Evolutionary conservation across 495 filamentous ascomycete genomes (phyloP).

Genomic region (Penicillium desertorum): DNA sequence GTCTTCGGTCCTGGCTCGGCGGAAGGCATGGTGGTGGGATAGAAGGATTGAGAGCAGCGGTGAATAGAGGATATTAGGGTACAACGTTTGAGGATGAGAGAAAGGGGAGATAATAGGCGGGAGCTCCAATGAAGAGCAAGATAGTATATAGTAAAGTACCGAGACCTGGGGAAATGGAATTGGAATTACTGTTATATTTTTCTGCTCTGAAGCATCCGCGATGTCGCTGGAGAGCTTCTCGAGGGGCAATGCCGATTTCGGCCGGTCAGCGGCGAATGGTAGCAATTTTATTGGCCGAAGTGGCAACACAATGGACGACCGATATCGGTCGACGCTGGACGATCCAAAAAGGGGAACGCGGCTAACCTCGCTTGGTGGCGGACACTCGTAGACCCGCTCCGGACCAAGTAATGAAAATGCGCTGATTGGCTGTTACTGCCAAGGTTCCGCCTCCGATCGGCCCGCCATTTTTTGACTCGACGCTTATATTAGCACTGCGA

Average conservation of each 20-base stretch:
- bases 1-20: conserved; percentile 77
- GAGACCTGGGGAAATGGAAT: conserved; percentile 18
- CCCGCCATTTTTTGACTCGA: conserved; percentile 5
- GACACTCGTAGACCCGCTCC: conserved; percentile 13
- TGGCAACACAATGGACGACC: conserved; percentile 12
- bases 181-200: conserved; percentile 32
- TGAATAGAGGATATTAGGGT: conserved; percentile 5
- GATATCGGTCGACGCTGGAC: conserved; percentile 20
- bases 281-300: conserved; percentile 29
- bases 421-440: conserved; percentile 19
- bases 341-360: conserved; percentile 19
- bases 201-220: conserved; percentile 28
- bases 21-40: conserved; percentile 66
- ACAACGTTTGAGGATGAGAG: not conserved
- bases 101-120: conserved; percentile 1
- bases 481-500: not conserved
- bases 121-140: conserved; percentile 13
- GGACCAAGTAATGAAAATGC: conserved; percentile 14
- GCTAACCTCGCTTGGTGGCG: conserved; percentile 28
- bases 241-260: conserved; percentile 47
- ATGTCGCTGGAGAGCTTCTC: conserved; percentile 42
- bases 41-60: not conserved
- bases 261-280: conserved; percentile 43
- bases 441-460: conserved; percentile 19
- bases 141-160: conserved; percentile 7